Evolutionary conservation across 305 asterid species (phyloP), one percentile per base, ranked within the genome.

Genomic region (Lippia alba): DNA sequence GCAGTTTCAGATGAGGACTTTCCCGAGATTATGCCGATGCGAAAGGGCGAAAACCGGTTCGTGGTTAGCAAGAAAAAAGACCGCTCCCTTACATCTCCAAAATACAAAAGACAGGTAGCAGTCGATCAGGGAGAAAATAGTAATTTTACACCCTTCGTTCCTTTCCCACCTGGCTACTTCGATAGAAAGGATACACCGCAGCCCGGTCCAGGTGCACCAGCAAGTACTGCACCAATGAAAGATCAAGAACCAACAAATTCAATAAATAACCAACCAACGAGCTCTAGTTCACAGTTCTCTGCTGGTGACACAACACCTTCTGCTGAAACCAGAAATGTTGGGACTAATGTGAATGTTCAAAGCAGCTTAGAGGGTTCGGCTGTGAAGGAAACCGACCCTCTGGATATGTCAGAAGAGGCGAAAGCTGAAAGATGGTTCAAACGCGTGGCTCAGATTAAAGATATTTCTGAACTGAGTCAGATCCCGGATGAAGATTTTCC

Each of bases 331-430:
- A 34, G 41, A 36, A 36, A 36, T 36, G 41, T 36, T 36, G 41
- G 24, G 36, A 76, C 70, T 68, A 24, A 77, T 50, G 79, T 72
- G 77, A 77, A 68, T 40, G 54, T 55, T 40, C 87, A 89, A n/a
- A 79, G 69, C 71, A 87, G 91, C 82, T 81, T 89, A 82, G 96
- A 91, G 75, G 97, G 91, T 33, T 89, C 96, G n/a, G 96, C 86
- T 45, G 87, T 86, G 77, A 91, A 81, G 80, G 96, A 89, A 78
- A 15, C 87, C 0, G 93, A 86, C 78, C 89, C 87, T 16, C 71
- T 94, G 36, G 99, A 94, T 80, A 90, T 91, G 99, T 94, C 99
- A 1, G 99, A 94, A 78, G 99, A 94, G 82, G 99, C 97, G 48
- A 94, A 89, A 82, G 87, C 97, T 4, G 97, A 94, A 71, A 83